Conservation (phyloP, 1,139 yeast species). For the Hyphopichia buzzinii region DNA sequence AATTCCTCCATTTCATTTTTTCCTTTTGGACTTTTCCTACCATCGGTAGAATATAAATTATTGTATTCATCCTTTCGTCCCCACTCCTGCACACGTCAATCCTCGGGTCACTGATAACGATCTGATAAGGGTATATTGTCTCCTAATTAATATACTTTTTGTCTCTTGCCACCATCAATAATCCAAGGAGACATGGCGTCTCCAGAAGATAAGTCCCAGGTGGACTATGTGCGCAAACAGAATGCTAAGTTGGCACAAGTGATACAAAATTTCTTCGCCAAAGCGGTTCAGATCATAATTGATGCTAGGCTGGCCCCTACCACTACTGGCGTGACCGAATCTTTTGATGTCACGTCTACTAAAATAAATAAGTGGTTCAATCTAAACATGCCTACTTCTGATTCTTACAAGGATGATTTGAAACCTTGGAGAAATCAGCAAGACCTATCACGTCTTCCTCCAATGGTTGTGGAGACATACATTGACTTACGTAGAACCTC, state of each 20-base stretch:
- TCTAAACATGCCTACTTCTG: conserved; percentile 48
- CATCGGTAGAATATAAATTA: no score
- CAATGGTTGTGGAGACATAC: conserved; percentile 81
- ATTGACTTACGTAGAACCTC: conserved; percentile 67
- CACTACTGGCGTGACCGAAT: not conserved
- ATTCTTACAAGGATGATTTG: conserved; percentile 53
- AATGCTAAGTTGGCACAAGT: conserved; percentile 42
- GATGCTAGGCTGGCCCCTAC: conserved; percentile 15
- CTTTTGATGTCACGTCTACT: conserved; percentile 8
- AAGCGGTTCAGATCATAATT: conserved; percentile 58
- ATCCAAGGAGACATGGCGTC: conserved; percentile 17
- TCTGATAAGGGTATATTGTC: no score
- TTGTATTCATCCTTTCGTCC: no score
- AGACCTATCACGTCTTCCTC: conserved; percentile 53
- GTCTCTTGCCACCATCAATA: no score
- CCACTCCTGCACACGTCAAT: no score
- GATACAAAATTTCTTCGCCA: conserved; percentile 66
- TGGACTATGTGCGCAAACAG: conserved; percentile 23
- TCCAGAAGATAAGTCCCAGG: conserved; percentile 13
- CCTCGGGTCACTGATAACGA: no score
- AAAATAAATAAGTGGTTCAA: conserved; percentile 64
- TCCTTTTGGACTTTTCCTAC: no score
- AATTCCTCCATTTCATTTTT: no score
- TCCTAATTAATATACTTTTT: no score
- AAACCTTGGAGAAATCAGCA: conserved; percentile 53